A percentile compares a stretch with the other conserved stretches of the same genome.
These are phyloP conservation scores for Biancaea sappan DNA, from an alignment of 306 rosid genomes.

Conservation along the genomic window DNA sequence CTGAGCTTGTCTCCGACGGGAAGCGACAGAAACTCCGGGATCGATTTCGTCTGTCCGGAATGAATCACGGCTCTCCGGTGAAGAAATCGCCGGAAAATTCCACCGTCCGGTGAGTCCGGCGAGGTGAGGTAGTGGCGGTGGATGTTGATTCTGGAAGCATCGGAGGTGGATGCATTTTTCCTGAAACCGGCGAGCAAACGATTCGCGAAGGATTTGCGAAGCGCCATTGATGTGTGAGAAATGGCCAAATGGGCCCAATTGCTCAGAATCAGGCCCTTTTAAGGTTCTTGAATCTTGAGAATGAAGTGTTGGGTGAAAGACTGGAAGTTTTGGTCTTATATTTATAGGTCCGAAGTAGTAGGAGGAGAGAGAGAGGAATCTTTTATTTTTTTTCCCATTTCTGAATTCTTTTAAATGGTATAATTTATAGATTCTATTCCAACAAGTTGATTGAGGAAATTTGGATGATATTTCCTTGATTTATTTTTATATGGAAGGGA, in stretches of 20 bases:
- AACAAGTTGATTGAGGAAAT: no score
- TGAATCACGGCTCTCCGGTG: constrained; percentile 46
- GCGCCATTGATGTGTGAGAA: constrained; percentile 56
- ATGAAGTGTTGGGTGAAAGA: no score
- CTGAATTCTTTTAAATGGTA: background rate
- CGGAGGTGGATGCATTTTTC: background rate
- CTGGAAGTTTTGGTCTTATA: constrained; percentile 15
- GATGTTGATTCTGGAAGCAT: constrained; percentile 34
- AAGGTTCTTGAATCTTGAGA: constrained; percentile 21
- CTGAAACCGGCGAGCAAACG: constrained; percentile 37
- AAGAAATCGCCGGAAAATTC: constrained; percentile 56
- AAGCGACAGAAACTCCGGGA: constrained; percentile 58
- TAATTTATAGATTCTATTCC: background rate
- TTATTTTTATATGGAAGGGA: no score
- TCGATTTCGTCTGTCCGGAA: constrained; percentile 33
- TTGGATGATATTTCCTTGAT: no score
- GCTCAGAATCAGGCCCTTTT: background rate
- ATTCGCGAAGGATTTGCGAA: constrained; percentile 52
- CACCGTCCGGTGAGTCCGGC: constrained; percentile 34
- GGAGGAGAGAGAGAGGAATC: constrained; percentile 21
- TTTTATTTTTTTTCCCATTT: background rate
- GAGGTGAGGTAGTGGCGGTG: constrained; percentile 47
- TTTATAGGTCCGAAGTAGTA: constrained; percentile 24
- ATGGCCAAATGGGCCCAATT: background rate
- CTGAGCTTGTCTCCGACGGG: constrained; percentile 65